phyloP scores from a whole-genome alignment of 768 basidiomycete species.

The Cantharellus cinnabarinus region DNA sequence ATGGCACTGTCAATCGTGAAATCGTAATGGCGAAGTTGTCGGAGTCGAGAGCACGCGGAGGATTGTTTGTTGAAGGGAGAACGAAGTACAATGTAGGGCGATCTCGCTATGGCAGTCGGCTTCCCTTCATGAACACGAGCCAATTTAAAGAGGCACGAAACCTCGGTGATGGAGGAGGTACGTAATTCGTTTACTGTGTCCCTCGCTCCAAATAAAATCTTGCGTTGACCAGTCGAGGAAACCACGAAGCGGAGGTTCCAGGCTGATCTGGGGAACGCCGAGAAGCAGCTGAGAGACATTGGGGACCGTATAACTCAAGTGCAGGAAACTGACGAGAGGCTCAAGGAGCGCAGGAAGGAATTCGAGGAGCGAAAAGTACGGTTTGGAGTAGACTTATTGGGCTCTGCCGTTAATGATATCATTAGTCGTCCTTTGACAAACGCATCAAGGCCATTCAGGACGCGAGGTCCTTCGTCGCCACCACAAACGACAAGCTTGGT shows the following conservation, averaged over 20 bases:
- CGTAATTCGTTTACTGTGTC: not conserved
- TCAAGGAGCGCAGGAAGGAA: too few species aligned
- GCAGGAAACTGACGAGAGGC: too few species aligned
- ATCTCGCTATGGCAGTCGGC: slow-evolving; percentile 48
- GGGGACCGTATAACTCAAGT: too few species aligned
- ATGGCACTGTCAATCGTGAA: slow-evolving; percentile 25
- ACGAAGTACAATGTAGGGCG: slow-evolving; percentile 41
- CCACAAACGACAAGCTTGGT: not conserved
- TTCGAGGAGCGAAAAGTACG: too few species aligned
- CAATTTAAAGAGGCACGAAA: slow-evolving; percentile 33
- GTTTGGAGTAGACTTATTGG: too few species aligned
- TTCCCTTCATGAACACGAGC: slow-evolving; percentile 39
- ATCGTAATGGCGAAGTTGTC: not conserved
- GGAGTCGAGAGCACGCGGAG: not conserved
- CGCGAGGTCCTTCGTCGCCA: not conserved
- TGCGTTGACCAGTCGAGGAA: too few species aligned
- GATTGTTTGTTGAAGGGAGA: slow-evolving; percentile 34
- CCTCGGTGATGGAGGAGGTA: slow-evolving; percentile 18
- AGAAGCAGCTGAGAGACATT: too few species aligned
- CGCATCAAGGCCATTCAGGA: not conserved
- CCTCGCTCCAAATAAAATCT: too few species aligned
- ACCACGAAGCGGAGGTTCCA: too few species aligned
- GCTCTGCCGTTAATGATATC: too few species aligned
- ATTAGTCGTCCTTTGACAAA: too few species aligned
- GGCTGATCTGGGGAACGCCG: too few species aligned